Conservation (phyloP, 2,329 filamentous ascomycete genomes). For the Ilyonectria destructans region DNA sequence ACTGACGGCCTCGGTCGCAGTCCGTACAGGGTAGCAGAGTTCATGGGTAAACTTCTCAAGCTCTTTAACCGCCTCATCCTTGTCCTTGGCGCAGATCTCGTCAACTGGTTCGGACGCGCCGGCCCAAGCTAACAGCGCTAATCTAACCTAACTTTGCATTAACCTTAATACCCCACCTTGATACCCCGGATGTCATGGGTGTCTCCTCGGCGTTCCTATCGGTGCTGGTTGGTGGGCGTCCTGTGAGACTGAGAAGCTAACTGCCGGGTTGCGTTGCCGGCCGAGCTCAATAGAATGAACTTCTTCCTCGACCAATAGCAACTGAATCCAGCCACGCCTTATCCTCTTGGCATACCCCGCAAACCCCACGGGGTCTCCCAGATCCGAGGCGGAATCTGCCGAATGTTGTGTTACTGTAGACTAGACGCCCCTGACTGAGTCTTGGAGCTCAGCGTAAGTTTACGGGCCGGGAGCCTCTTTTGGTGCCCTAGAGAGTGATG, state of each 20-base stretch:
- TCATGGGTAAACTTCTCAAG: too few species aligned
- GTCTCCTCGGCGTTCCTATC: background rate
- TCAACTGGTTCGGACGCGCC: too few species aligned
- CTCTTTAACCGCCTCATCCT: too few species aligned
- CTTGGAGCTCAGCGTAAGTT: background rate
- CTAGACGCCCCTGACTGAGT: background rate
- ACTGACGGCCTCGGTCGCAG: too few species aligned
- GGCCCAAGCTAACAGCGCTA: too few species aligned
- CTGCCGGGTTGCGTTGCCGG: background rate
- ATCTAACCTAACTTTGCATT: background rate
- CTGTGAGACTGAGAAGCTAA: background rate
- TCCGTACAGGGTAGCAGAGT: too few species aligned
- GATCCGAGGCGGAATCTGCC: background rate
- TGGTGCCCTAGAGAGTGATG: background rate
- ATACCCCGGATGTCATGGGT: background rate
- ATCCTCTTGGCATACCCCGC: background rate
- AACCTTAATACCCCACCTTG: background rate
- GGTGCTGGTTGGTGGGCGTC: background rate
- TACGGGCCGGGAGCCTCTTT: background rate
- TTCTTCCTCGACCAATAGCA: background rate
- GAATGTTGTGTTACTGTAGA: background rate
- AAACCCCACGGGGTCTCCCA: background rate
- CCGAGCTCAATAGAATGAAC: background rate
- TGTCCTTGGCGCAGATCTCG: too few species aligned
- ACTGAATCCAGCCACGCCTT: background rate